These are phyloP conservation scores for Candida succiphila DNA, from an alignment of 805 yeast genomes.

Conservation along the genomic window DNA sequence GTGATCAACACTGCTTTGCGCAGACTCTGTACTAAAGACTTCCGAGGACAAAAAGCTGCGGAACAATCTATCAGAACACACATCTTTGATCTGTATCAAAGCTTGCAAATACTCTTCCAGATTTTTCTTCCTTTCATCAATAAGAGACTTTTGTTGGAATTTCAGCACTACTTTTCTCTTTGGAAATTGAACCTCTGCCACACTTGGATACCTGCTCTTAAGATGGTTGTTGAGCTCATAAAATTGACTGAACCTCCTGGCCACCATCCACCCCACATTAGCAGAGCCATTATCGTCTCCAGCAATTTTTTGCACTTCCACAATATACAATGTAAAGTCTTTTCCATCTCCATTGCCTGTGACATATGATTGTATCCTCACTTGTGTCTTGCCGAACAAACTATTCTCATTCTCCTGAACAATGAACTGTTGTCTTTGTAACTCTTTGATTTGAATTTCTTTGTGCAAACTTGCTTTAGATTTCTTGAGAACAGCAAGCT, in stretches of 20 bases:
- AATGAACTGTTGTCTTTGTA: constrained; percentile 69
- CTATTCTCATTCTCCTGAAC: constrained; percentile 79
- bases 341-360: constrained; percentile 47
- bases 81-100: constrained; percentile 50
- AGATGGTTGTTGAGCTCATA: constrained; percentile 59
- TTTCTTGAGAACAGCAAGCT: constrained; percentile 55
- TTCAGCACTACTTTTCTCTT: constrained; percentile 59
- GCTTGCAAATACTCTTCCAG: constrained; percentile 54
- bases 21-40: constrained; percentile 29
- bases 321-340: constrained; percentile 61
- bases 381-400: constrained; percentile 54
- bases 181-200: constrained; percentile 42
- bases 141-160: constrained; percentile 53
- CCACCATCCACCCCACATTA: constrained; percentile 82
- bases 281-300: constrained; percentile 22
- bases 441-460: constrained; percentile 66
- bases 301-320: constrained; percentile 53
- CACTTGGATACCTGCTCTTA: constrained; percentile 38
- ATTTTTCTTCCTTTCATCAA: constrained; percentile 52
- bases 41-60: constrained; percentile 74
- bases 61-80: constrained; percentile 66
- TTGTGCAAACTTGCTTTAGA: constrained; percentile 58
- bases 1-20: constrained; percentile 4
- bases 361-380: constrained; percentile 43
- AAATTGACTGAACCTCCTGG: constrained; percentile 81